Percentiles rank a stretch among this genome's conserved stretches.
Evolutionary conservation across 2,329 filamentous ascomycete genomes (phyloP).

Genomic region (Ophiognomonia clavigignenti-juglandacearum): DNA sequence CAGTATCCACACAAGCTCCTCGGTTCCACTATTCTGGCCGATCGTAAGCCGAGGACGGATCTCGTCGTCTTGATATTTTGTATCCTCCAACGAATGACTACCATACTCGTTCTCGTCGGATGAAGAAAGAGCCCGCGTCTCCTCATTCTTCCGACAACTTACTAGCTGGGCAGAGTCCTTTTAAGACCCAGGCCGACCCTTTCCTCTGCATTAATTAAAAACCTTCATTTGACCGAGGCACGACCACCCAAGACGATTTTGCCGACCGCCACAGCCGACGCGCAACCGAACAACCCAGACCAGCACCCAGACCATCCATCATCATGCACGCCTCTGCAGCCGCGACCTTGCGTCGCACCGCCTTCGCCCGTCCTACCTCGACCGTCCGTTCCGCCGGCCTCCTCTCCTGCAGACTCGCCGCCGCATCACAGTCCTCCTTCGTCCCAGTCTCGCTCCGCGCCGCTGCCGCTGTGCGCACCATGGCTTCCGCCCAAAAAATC

Average conservation of each 20-base stretch:
- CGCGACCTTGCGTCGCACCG: conserved; percentile 16
- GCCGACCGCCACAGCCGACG: neutral
- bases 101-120: too few relatives aligned
- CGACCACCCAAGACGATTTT: neutral
- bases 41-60: conserved; percentile 4
- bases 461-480: conserved; percentile 33
- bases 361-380: conserved; percentile 7
- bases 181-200: too few relatives aligned
- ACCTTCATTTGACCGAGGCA: neutral
- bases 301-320: neutral
- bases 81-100: too few relatives aligned
- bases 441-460: conserved; percentile 11
- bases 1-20: conserved; percentile 7
- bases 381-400: neutral
- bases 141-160: neutral
- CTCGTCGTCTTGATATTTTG: too few relatives aligned
- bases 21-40: conserved; percentile 9
- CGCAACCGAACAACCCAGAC: neutral
- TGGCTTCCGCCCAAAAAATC: conserved; percentile 73
- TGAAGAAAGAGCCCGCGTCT: neutral
- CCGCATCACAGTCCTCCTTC: conserved; percentile 24
- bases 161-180: neutral
- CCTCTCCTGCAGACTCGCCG: conserved; percentile 7
- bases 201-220: too few relatives aligned
- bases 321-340: conserved; percentile 15